Conservation (phyloP, 176 grass and related monocot species). For the Lolium perenne region DNA sequence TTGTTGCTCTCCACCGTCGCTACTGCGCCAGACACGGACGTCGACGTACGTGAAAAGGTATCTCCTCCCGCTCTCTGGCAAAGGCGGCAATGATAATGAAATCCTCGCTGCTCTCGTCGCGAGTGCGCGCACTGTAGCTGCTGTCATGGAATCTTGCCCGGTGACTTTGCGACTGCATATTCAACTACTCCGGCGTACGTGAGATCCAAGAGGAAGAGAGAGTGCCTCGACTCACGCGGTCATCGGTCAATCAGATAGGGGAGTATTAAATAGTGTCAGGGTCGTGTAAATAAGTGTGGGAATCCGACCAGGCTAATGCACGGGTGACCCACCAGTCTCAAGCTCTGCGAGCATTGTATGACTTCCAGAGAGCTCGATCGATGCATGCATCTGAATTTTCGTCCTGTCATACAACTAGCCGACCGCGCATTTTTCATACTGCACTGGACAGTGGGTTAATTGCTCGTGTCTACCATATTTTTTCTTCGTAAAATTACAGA, state of each 20-base stretch:
- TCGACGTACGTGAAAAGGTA: constrained; percentile 6
- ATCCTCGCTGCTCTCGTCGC: background rate
- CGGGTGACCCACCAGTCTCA: constrained; percentile 11
- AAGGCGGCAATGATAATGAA: background rate
- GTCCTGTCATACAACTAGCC: constrained; percentile 40
- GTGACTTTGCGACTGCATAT: background rate
- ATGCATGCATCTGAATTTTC: constrained; percentile 52
- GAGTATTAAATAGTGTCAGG: background rate
- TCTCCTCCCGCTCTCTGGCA: background rate
- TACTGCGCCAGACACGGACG: background rate
- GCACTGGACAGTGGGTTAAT: constrained; percentile 37
- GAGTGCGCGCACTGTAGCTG: constrained; percentile 12
- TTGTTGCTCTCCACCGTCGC: no score
- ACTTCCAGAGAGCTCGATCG: constrained; percentile 13
- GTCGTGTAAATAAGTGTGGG: constrained; percentile 28
- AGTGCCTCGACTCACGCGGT: background rate
- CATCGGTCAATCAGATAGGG: background rate
- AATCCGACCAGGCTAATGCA: constrained; percentile 47
- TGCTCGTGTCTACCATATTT: constrained; percentile 7
- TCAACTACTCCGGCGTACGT: background rate
- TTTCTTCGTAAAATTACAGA: no score
- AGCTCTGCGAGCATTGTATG: constrained; percentile 19
- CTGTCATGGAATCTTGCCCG: constrained; percentile 1
- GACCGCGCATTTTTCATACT: constrained; percentile 47
- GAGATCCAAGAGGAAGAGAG: background rate